phyloP scores from a whole-genome alignment of 768 basidiomycete species.

The Pulveroboletus sp. region DNA sequence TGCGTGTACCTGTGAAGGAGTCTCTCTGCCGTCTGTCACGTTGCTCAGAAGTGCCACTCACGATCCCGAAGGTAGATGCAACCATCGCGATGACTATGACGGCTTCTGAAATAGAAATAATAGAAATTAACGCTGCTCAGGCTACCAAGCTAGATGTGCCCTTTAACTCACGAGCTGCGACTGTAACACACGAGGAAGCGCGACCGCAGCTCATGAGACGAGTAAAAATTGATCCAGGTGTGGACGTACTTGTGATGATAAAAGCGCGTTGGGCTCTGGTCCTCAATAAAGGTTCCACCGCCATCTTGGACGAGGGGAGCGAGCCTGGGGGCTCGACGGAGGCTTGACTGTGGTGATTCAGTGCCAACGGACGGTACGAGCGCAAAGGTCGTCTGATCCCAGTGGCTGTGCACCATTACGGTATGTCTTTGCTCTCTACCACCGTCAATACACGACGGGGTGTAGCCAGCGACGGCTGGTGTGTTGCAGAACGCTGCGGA shows the following conservation, averaged over 20 bases:
- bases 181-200: slow-evolving; percentile 27
- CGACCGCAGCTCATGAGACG: slow-evolving; percentile 9
- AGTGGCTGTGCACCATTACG: slow-evolving; percentile 24
- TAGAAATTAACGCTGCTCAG: neutral
- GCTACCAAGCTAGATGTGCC: neutral
- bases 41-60: slow-evolving; percentile 27
- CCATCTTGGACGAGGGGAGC: slow-evolving; percentile 43
- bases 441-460: too few relatives aligned
- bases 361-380: too few relatives aligned
- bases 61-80: slow-evolving; percentile 61
- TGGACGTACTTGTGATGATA: slow-evolving; percentile 58
- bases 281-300: slow-evolving; percentile 64
- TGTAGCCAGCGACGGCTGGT: neutral
- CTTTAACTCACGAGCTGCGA: slow-evolving; percentile 52
- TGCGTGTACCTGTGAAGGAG: slow-evolving; percentile 44
- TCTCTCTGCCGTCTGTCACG: slow-evolving; percentile 1
- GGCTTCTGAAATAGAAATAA: slow-evolving; percentile 49
- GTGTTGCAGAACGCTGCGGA: neutral
- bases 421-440: too few relatives aligned
- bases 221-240: neutral
- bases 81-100: slow-evolving; percentile 73
- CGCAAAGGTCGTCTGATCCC: neutral
- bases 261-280: slow-evolving; percentile 72
- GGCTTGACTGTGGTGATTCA: slow-evolving; percentile 3
- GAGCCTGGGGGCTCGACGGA: slow-evolving; percentile 11